phyloP scores from a whole-genome alignment of 1,284 basidiomycete genomes.

The Sporisorium iseilematis-ciliati region DNA sequence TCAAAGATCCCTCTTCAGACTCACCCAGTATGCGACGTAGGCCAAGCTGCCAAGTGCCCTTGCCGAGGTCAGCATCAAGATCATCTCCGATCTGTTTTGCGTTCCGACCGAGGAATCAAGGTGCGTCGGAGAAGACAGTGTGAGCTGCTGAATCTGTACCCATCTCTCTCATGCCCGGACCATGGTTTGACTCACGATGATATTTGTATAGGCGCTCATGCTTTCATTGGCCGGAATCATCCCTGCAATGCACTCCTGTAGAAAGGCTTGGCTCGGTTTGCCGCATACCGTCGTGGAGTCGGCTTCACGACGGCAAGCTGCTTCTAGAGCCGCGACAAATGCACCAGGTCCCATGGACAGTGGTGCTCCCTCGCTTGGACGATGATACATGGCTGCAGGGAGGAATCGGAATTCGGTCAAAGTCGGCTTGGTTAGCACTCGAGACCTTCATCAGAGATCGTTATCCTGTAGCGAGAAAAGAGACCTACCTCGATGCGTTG shows the following conservation, averaged over 20 bases:
- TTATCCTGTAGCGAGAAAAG: not conserved
- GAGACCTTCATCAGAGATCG: not conserved
- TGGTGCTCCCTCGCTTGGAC: constrained; percentile 25
- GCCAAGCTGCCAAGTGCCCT: constrained; percentile 46
- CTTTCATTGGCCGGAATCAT: constrained; percentile 24
- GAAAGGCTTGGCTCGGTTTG: constrained; percentile 36
- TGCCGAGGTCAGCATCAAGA: constrained; percentile 44
- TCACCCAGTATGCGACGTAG: constrained; percentile 40
- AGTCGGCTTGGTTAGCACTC: not conserved
- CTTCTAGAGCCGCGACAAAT: constrained; percentile 42
- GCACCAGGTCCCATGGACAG: constrained; percentile 48
- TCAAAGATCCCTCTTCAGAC: not conserved
- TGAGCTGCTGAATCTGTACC: not conserved
- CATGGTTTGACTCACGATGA: constrained; percentile 34
- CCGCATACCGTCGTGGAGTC: constrained; percentile 35
- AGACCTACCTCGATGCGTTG: constrained; percentile 49
- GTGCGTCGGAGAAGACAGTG: no score
- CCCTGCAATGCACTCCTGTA: constrained; percentile 42
- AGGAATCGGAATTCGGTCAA: not conserved
- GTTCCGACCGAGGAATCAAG: not conserved
- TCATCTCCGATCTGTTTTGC: constrained; percentile 45
- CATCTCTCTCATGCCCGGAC: not conserved
- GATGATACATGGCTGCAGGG: constrained; percentile 41
- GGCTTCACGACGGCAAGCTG: constrained; percentile 17
- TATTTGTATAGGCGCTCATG: constrained; percentile 25